These are phyloP conservation scores for Hordeum pubiflorum DNA, from an alignment of 202 grass and related monocot species.

Conservation along the genomic window DNA sequence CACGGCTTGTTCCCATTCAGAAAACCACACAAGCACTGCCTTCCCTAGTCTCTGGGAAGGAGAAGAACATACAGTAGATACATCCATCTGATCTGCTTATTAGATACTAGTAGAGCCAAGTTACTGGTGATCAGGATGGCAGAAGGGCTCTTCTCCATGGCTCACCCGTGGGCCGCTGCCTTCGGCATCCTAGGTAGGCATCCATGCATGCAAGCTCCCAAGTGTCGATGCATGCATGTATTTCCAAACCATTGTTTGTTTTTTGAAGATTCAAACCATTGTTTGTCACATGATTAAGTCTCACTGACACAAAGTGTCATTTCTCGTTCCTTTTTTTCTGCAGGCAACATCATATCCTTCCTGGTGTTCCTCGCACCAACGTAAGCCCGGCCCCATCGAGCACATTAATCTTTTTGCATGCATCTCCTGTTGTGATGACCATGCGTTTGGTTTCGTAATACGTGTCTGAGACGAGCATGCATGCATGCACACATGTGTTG, in stretches of 20 bases:
- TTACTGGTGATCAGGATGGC: constrained; percentile 12
- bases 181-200: constrained; percentile 68
- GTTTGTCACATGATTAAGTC: not conserved
- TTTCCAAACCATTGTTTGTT: too few species aligned
- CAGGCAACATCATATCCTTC: constrained; percentile 88
- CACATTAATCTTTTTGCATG: not conserved
- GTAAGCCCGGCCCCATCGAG: constrained; percentile 21
- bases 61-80: constrained; percentile 15
- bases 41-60: not conserved
- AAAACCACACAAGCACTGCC: constrained; percentile 9
- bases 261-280: too few species aligned
- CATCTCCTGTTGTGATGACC: not conserved
- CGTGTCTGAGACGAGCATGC: not conserved
- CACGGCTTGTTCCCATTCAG: not conserved
- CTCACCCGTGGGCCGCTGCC: constrained; percentile 57
- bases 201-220: not conserved
- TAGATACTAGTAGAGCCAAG: too few species aligned
- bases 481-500: not conserved
- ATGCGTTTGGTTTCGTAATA: not conserved
- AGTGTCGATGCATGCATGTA: not conserved
- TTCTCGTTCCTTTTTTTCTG: not conserved
- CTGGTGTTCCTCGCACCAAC: constrained; percentile 75
- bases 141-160: constrained; percentile 52
- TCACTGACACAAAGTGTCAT: not conserved
- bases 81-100: not conserved